Conservation (phyloP, 306 rosid genomes). For the Gastrolobium villosum region DNA sequence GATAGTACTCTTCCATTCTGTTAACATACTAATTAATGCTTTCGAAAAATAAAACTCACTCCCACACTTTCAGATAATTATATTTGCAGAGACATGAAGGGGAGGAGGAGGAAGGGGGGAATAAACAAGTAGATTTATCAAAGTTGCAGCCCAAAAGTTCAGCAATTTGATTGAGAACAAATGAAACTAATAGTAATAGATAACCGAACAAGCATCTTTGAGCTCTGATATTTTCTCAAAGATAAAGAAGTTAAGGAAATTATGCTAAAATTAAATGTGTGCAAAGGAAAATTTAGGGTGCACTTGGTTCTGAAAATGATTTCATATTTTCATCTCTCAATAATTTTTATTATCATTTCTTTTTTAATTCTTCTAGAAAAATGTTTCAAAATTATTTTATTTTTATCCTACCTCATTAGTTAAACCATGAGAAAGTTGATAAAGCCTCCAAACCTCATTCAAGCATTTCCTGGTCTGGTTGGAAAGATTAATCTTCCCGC, state of each 20-base stretch:
- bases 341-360: background rate
- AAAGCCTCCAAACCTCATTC: slow-evolving; percentile 31
- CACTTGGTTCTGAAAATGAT: background rate
- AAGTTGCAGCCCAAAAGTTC: slow-evolving; percentile 16
- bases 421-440: background rate
- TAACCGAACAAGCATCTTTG: slow-evolving; percentile 28
- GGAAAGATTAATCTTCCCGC: background rate
- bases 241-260: background rate
- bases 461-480: background rate
- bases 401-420: background rate
- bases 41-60: background rate
- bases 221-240: no score
- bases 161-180: slow-evolving; percentile 6
- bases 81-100: background rate
- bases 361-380: background rate
- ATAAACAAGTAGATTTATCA: background rate
- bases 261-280: background rate
- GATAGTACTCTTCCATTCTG: background rate
- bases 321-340: background rate
- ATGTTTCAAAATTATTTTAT: slow-evolving; percentile 15
- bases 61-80: background rate
- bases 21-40: slow-evolving; percentile 3
- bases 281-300: slow-evolving; percentile 3
- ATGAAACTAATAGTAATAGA: background rate
- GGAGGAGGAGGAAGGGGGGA: background rate